Evolutionary conservation across 2,329 filamentous ascomycete genomes (phyloP), one percentile per base, ranked within the genome.

Genomic region (Plenodomus lindquistii): DNA sequence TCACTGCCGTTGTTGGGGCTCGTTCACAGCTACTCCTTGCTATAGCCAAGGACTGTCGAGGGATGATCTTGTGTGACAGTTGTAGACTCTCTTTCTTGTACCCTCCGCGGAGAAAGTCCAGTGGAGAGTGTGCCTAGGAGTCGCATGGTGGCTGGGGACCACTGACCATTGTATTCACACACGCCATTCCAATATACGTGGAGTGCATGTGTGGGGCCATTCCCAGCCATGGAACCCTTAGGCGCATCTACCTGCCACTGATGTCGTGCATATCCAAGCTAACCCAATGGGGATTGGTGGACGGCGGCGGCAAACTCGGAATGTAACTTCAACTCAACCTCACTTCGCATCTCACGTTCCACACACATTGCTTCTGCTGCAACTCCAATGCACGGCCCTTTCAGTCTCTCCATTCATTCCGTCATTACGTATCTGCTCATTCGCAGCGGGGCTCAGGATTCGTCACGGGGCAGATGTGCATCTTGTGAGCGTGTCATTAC

Each of bases 311-410:
- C 27, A 31, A n/a, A 31, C 27, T 7, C 27, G 35, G 35, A 19
- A 21, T 40, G 27, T 34, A 17, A 36, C 29, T n/a, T 29, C 40
- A 29, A 42, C 29, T 15, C 31, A 46, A 48, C 48, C 42, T 59
- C 50, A 44, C 44, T 39, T 48, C 40, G 44, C 50, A 46, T 31
- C 37, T 40, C 41, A 56, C 40, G 47, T 51, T 50, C 36, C 49
- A 54, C 54, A 47, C 34, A 36, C 47, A 44, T 39, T 43, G 40
- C 53, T 44, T 55, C 43, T 50, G 49, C 53, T 55, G 52, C 53
- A 52, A 51, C 49, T 52, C 40, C 24, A 37, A 45, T 31, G 57
- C 53, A 56, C 57, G 44, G 37, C 38, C 53, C 46, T 31, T 18
- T 46, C 40, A n/a, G 24, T 43, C 42, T 39, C 41, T 42, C 43